phyloP scores from a whole-genome alignment of 1,139 yeast species.

The Suhomyces yuchorum region DNA sequence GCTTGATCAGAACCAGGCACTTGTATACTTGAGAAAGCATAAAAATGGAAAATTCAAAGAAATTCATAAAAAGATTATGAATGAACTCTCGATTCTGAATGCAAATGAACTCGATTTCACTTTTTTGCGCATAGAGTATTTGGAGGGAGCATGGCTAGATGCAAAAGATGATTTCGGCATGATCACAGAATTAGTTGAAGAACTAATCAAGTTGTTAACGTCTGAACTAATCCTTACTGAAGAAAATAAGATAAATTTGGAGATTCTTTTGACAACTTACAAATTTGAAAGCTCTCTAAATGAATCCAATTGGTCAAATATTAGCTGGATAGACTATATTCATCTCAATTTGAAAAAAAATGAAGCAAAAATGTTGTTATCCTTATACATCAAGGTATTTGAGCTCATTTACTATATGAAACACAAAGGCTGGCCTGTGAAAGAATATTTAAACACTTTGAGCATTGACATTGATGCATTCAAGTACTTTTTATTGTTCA shows the following conservation, averaged over 20 bases:
- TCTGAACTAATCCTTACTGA: slow-evolving; percentile 19
- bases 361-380: slow-evolving; percentile 32
- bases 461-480: slow-evolving; percentile 6
- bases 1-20: slow-evolving; percentile 30
- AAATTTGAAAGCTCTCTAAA: slow-evolving; percentile 32
- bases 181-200: slow-evolving; percentile 19
- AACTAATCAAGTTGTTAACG: slow-evolving; percentile 15
- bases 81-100: slow-evolving; percentile 28
- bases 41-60: slow-evolving; percentile 27
- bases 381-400: slow-evolving; percentile 35
- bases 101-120: slow-evolving; percentile 28
- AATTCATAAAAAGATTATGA: slow-evolving; percentile 36
- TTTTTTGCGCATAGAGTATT: slow-evolving; percentile 37
- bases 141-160: slow-evolving; percentile 35
- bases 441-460: background rate
- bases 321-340: slow-evolving; percentile 42
- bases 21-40: slow-evolving; percentile 34
- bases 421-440: background rate
- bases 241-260: slow-evolving; percentile 27
- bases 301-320: slow-evolving; percentile 39
- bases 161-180: slow-evolving; percentile 8
- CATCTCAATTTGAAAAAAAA: slow-evolving; percentile 27
- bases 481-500: slow-evolving; percentile 15
- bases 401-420: slow-evolving; percentile 26
- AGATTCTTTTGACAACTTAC: slow-evolving; percentile 31